Conservation (phyloP, 2,329 filamentous ascomycete species). For the Corynespora cassiicola region DNA sequence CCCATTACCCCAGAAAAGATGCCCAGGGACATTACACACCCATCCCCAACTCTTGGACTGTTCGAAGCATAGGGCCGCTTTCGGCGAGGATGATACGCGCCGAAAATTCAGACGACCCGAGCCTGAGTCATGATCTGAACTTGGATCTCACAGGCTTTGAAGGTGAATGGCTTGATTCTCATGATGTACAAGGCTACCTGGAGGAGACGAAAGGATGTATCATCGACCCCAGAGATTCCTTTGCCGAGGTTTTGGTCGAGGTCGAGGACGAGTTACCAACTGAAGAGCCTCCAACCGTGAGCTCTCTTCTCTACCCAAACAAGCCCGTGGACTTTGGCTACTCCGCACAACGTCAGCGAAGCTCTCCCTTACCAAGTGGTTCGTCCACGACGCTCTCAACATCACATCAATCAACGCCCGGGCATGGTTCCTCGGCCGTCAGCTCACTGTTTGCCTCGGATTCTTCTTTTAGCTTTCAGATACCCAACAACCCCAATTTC, state of each 20-base stretch:
- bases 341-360: no score
- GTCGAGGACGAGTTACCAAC: constrained; percentile 19
- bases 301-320: no score
- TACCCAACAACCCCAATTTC: constrained; percentile 4
- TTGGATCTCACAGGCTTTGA: constrained; percentile 69
- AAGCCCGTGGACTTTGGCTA: no score
- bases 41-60: constrained; percentile 35
- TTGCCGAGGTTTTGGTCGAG: constrained; percentile 59
- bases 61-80: constrained; percentile 41
- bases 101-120: constrained; percentile 31
- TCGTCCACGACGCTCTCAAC: constrained; percentile 4
- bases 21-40: constrained; percentile 44
- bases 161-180: constrained; percentile 77
- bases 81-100: constrained; percentile 33
- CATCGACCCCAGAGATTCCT: constrained; percentile 67
- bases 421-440: background rate
- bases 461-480: constrained; percentile 5
- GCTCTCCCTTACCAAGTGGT: constrained; percentile 9
- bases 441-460: background rate
- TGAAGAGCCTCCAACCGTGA: no score
- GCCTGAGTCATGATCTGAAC: constrained; percentile 54
- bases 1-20: constrained; percentile 62
- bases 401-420: constrained; percentile 6
- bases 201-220: constrained; percentile 64
- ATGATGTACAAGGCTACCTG: constrained; percentile 79